Evolutionary conservation across 371 early-diverging fungal species (phyloP), one percentile per base, ranked within the genome.

Genomic region (Mortierella sp.): DNA sequence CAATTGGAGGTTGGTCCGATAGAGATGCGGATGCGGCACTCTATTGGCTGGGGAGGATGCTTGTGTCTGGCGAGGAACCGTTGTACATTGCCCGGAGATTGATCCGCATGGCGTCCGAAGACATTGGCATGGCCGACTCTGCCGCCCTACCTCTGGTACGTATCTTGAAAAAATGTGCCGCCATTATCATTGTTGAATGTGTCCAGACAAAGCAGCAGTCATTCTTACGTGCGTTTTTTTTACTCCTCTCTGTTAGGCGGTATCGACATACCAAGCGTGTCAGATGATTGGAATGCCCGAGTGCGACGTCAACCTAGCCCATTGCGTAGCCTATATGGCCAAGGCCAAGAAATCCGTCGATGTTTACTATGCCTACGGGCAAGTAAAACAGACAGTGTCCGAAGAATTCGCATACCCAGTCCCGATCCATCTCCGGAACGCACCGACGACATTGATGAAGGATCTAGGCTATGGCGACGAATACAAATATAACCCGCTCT

Each of bases 251-350:
- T 32, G 12, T 14, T 44, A 91, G 91, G 97, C 97, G 0, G 84
- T 96, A 46, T 78, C 96, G 7, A 92, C 97, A 0, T 95, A 94
- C 83, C 93, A 96, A 79, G 95, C 97, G 0, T 95, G 96, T 75
- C 96, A 96, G 87, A 90, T 90, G 75, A 94, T 97, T 73, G 98
- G 98, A 0, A 96, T 96, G 95, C 98, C 98, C 3, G 98, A 97
- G 85, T 97, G 97, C 83, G 97, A 96, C 81, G 93, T 92, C 0
- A 93, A 95, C 43, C 86, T 97, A 18, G 97, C 97, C 0, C 97
- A 97, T 79, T 90, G 94, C 32, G 96, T 94, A 0, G 90, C 89
- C 16, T 95, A 97, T 77, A 80, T 97, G 75, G 95, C 96, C 3
- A 92, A 95, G 43, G 93, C 97, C 7, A 93, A 92, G 46, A 97